A percentile compares a stretch with the other conserved stretches of the same genome.
Evolutionary conservation across 371 early-diverging fungal genomes (phyloP).

Genomic region (Mortierella sp.): DNA sequence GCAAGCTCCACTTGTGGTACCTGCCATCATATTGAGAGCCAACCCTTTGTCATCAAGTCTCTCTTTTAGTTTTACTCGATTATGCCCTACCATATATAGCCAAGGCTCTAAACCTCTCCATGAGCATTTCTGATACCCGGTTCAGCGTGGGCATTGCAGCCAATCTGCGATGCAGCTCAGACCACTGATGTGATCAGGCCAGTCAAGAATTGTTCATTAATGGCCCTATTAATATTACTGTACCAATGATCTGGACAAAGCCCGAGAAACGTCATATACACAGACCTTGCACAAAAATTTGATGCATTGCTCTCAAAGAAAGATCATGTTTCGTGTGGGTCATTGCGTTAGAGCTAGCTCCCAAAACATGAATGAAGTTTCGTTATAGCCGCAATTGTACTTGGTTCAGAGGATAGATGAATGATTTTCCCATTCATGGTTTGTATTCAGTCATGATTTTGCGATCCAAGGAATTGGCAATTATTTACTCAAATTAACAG

Average conservation of each 20-base stretch:
- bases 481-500: slow-evolving; percentile 63
- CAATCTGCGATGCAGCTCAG: slow-evolving; percentile 68
- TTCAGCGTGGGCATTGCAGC: slow-evolving; percentile 76
- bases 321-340: slow-evolving; percentile 40
- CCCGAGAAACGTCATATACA: slow-evolving; percentile 60
- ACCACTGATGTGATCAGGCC: slow-evolving; percentile 73
- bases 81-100: slow-evolving; percentile 74
- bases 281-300: slow-evolving; percentile 27
- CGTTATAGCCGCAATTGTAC: slow-evolving; percentile 66
- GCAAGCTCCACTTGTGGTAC: slow-evolving; percentile 74
- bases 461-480: slow-evolving; percentile 66
- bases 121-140: slow-evolving; percentile 71
- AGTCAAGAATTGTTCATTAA: slow-evolving; percentile 74
- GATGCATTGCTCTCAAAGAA: slow-evolving; percentile 27
- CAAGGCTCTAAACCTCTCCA: slow-evolving; percentile 57
- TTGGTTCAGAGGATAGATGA: slow-evolving; percentile 64
- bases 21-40: slow-evolving; percentile 67
- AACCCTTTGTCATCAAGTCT: slow-evolving; percentile 72
- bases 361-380: slow-evolving; percentile 75
- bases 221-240: slow-evolving; percentile 69
- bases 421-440: slow-evolving; percentile 68
- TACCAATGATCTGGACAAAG: slow-evolving; percentile 70
- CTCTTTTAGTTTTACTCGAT: slow-evolving; percentile 75
- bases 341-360: slow-evolving; percentile 68
- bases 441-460: slow-evolving; percentile 70